Evolutionary conservation across 441 rosid genomes (phyloP), one percentile per base, ranked within the genome.

Genomic region (Macaranga tanarius): DNA sequence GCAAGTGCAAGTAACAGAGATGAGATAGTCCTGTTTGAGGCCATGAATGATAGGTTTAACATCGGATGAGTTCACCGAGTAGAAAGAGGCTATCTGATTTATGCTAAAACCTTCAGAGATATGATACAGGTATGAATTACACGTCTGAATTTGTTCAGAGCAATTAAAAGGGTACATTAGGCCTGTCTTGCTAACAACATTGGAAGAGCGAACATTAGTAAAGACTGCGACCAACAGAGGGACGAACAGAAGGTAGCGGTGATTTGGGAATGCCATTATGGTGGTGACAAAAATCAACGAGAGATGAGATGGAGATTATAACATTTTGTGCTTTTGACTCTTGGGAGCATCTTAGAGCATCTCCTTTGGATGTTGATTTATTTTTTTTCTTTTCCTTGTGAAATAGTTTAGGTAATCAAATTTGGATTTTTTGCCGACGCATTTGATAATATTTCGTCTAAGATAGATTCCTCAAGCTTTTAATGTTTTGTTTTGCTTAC

Each of bases 1-100:
- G 67, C 82, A 85, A 70, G 69, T 67, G 71, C 88, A 85, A 16
- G 80, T 76, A 59, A 82, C 80, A 10, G 77, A 69, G 9, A 79
- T 73, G 13, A 79, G 77, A 68, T 73, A 80, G 67, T 73, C 79
- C 23, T 76, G 75, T 61, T 72, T 70, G 55, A 28, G 31, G 38
- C 69, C 67, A 26, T 28, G 68, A 19, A 42, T 71, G 40, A 80
- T 73, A 20, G 82, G 73, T 58, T 75, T 65, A 22, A 82, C 12
- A 54, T 71, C 23, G 28, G 80, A 74, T 31, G 51, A 8, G 16
- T 77, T 80, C 59, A 80, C 88, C 0, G 64, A 63, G 72, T 84
- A 82, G 71, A 67, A 73, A 19, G 79, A 72, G 48, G 81, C 76
- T 10, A 78, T 74, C 38, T 73, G 47, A 16, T 78, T 72, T 8